A percentile compares a stretch with the other conserved stretches of the same genome.
These are phyloP conservation scores for Leptographium radiaticola DNA, from an alignment of 2,329 filamentous ascomycete genomes.

Conservation along the genomic window DNA sequence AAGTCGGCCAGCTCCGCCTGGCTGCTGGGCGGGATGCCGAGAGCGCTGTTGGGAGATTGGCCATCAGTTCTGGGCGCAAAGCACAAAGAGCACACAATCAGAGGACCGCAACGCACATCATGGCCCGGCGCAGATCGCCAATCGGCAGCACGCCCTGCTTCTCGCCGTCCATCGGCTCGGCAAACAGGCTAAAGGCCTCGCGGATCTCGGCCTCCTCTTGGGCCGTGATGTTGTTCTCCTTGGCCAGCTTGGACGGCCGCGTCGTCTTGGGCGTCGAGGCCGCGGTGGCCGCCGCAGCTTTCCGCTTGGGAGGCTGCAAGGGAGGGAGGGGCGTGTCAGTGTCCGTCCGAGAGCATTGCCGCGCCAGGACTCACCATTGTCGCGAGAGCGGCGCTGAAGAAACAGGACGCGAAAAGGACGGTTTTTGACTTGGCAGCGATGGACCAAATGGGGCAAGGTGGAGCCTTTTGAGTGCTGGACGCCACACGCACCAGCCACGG, in stretches of 20 bases:
- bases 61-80: neutral
- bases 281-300: conserved; percentile 24
- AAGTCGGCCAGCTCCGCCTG: conserved; percentile 62
- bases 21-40: conserved; percentile 57
- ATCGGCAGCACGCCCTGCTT: conserved; percentile 58
- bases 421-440: no score
- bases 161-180: conserved; percentile 55
- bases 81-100: neutral
- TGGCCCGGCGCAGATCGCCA: conserved; percentile 55
- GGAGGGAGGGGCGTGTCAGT: neutral
- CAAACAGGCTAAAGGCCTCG: conserved; percentile 79
- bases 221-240: conserved; percentile 75
- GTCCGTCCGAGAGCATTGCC: neutral
- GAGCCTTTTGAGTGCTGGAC: neutral
- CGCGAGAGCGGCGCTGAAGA: no score
- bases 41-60: conserved; percentile 44
- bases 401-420: no score
- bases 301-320: conserved; percentile 40
- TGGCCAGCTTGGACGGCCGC: conserved; percentile 77
- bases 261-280: conserved; percentile 22
- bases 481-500: neutral
- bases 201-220: conserved; percentile 82
- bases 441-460: no score
- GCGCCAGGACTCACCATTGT: neutral
- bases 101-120: conserved; percentile 49